These are phyloP conservation scores for Fraxinus anomala DNA, from an alignment of 257 asterid genomes.

Conservation along the genomic window DNA sequence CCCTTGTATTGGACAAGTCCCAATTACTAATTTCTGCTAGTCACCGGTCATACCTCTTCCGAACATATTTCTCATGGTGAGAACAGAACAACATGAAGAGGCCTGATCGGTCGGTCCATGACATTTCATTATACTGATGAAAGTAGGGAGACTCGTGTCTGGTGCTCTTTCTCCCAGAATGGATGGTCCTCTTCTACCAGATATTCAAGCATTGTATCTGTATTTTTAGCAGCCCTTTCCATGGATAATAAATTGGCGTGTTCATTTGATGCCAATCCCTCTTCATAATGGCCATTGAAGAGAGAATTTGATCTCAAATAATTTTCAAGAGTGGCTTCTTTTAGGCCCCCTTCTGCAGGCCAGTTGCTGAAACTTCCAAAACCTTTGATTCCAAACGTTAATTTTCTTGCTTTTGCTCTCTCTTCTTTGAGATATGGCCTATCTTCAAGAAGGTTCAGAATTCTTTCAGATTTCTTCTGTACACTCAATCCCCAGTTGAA, in stretches of 20 bases:
- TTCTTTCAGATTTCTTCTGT: conserved; percentile 55
- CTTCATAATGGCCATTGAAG: conserved; percentile 15
- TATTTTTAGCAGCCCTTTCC: conserved; percentile 10
- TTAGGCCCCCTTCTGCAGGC: conserved; percentile 8
- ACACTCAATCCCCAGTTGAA: conserved; percentile 83
- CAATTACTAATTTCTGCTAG: not conserved
- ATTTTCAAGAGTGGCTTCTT: not conserved
- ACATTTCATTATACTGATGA: conserved; percentile 41
- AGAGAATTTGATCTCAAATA: conserved; percentile 37
- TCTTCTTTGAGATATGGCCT: conserved; percentile 60
- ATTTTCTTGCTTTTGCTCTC: conserved; percentile 61
- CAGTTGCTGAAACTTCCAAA: conserved; percentile 60
- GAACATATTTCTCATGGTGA: not conserved
- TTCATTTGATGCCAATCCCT: conserved; percentile 32
- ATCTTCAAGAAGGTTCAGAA: conserved; percentile 53
- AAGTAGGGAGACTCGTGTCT: conserved; percentile 46
- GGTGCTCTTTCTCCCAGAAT: conserved; percentile 53
- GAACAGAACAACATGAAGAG: not conserved
- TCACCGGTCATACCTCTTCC: not conserved
- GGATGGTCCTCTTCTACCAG: conserved; percentile 62
- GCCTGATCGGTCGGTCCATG: not conserved
- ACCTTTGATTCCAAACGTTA: conserved; percentile 72
- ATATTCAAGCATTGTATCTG: conserved; percentile 7
- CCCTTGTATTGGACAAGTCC: not conserved
- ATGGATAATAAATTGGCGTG: conserved; percentile 24